Conservation (phyloP, 202 grass and related monocot species). For the Zoysia matrella region DNA sequence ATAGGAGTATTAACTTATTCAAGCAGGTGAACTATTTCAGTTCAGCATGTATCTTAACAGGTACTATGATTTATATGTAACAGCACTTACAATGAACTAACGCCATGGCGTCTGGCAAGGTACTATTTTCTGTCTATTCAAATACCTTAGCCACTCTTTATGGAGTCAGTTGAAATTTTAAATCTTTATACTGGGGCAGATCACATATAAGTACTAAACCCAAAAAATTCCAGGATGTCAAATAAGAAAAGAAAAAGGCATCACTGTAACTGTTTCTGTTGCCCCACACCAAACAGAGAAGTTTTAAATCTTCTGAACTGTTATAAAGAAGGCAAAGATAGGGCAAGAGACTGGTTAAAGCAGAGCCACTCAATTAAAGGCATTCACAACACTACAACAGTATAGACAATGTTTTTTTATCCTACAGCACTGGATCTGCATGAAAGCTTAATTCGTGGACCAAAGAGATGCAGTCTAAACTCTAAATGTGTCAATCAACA, state of each 20-base stretch:
- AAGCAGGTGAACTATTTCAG: background rate
- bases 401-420: background rate
- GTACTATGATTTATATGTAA: too few relatives aligned
- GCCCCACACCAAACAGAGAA: background rate
- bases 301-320: background rate
- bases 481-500: background rate
- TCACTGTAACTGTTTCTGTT: background rate
- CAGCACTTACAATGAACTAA: background rate
- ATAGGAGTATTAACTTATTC: background rate
- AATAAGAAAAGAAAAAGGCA: conserved; percentile 20
- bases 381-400: background rate
- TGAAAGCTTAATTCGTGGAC: background rate
- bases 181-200: too few relatives aligned
- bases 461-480: background rate
- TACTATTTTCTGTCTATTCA: conserved; percentile 2
- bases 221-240: conserved; percentile 5
- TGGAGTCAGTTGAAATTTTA: too few relatives aligned
- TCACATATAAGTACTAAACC: too few relatives aligned
- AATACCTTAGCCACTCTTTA: background rate
- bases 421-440: background rate
- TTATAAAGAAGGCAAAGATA: background rate
- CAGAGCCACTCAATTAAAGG: background rate
- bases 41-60: too few relatives aligned
- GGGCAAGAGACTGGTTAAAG: background rate
- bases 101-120: background rate